phyloP scores from a whole-genome alignment of 208 protist species.

The Leishmania lainsoni region DNA sequence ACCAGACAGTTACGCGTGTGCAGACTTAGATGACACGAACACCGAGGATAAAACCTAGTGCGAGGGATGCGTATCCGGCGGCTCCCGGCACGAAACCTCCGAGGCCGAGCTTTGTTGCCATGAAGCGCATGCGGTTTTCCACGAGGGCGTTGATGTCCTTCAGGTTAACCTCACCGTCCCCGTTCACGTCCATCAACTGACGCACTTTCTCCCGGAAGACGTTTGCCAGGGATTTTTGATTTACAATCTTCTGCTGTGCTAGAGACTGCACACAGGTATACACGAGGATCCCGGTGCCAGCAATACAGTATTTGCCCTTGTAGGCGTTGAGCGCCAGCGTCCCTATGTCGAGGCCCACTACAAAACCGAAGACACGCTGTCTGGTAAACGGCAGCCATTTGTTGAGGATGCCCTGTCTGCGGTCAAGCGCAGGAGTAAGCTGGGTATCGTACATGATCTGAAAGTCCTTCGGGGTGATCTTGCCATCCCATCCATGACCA shows the following conservation, averaged over 20 bases:
- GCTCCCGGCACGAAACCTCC: constrained; percentile 60
- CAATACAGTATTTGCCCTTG: constrained; percentile 46
- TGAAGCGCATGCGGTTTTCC: constrained; percentile 56
- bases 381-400: constrained; percentile 52
- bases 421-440: constrained; percentile 33
- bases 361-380: constrained; percentile 52
- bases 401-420: constrained; percentile 41
- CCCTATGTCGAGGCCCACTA: constrained; percentile 42
- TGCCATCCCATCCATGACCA: constrained; percentile 74
- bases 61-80: constrained; percentile 51
- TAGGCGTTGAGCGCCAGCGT: constrained; percentile 46
- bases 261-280: constrained; percentile 67
- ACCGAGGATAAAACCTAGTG: constrained; percentile 52
- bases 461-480: constrained; percentile 64
- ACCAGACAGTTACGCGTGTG: background rate
- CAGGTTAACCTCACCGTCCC: constrained; percentile 52
- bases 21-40: constrained; percentile 39
- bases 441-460: constrained; percentile 67
- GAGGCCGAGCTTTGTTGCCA: constrained; percentile 65
- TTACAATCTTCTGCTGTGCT: constrained; percentile 65
- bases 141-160: constrained; percentile 59
- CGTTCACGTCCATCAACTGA: constrained; percentile 58
- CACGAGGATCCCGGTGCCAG: constrained; percentile 28
- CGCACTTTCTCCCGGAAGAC: constrained; percentile 54
- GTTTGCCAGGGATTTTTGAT: constrained; percentile 44